Base-by-base conservation (phyloP, 176 grass and related monocot genomes). In the Pontederia paniculata region DNA sequence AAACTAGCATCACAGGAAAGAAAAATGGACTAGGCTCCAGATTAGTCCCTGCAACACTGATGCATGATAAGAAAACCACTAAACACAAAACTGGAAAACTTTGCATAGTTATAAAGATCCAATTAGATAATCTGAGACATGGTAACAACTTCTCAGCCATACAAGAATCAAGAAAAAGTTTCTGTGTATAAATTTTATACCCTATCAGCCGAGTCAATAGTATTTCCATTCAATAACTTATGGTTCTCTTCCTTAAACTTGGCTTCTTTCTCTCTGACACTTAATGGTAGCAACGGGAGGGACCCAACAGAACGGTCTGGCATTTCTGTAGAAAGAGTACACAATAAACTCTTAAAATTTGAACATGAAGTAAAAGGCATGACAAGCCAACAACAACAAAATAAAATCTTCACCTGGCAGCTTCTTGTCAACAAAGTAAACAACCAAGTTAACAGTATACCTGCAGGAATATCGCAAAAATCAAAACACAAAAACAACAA, bases 371-470 rank as follows among this genome's bases (percentile, higher is more conserved):
- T 9, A 51, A 31, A 14, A 25, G 20, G 13, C 6, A 23, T 63
- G 42, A 47, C 22, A 62, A 10, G 44, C 47, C 13, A 52, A 63
- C 28, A 37, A 37, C 28, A 37, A 5, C 28, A 37, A 61, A 48
- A 69, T 8, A 16, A 43, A 66, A 48, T 74, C 44, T 42, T 19
- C 13, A 88, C 93, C 93, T 73, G 83, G 75, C 45, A 98, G 75
- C 50, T 80, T 98, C 53, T 73, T 91, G 71, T 98, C 87, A 74
- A 98, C 23, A 60, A 98, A 91, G 65, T 84, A 98, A 12, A 91
- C 83, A 19, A 91, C 83, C 70, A 98, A 82, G 76, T 91, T 93
- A 49, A 91, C 94, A 60, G 94, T 88, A 72, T 98, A 98, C 94
- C 94, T 98, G 69, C 15, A 17, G 52, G 54, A 37, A 37, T 45